phyloP scores from a whole-genome alignment of 1,139 yeast species.

The Scheffersomyces insectosa region DNA sequence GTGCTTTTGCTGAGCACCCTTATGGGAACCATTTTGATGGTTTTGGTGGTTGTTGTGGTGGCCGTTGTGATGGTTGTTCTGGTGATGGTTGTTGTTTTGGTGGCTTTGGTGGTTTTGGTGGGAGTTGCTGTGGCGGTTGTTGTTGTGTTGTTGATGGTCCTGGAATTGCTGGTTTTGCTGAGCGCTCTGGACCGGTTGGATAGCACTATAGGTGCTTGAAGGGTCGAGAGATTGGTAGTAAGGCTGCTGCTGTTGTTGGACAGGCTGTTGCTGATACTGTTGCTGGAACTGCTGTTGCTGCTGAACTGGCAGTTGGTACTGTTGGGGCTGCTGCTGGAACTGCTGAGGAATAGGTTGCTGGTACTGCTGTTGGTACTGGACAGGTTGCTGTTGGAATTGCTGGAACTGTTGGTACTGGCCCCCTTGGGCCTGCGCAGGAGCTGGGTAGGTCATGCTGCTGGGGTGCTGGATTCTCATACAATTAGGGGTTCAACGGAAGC shows the following conservation, averaged over 20 bases:
- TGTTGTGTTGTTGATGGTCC: neutral
- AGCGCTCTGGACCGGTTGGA: neutral
- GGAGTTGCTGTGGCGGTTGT: neutral
- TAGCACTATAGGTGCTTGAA: neutral
- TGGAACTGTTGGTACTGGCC: constrained; percentile 1
- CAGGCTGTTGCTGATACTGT: constrained; percentile 1
- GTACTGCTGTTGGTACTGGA: constrained; percentile 1
- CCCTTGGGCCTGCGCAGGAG: neutral
- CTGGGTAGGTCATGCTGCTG: constrained; percentile 1
- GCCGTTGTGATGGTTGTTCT: neutral
- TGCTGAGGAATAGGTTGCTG: neutral
- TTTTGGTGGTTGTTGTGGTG: too few relatives aligned
- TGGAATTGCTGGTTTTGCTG: constrained; percentile 1
- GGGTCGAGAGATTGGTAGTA: neutral
- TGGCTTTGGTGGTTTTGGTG: neutral
- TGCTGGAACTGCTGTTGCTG: neutral
- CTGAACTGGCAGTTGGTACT: neutral
- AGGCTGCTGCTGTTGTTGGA: neutral
- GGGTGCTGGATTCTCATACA: constrained; percentile 1
- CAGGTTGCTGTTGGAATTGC: neutral
- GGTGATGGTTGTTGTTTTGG: neutral
- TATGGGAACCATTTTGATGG: neutral
- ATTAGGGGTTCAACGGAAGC: too few relatives aligned
- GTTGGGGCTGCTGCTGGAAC: neutral
- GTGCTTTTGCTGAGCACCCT: neutral